Base-by-base conservation (phyloP, 768 basidiomycete genomes). In the Leccinellum albellum region DNA sequence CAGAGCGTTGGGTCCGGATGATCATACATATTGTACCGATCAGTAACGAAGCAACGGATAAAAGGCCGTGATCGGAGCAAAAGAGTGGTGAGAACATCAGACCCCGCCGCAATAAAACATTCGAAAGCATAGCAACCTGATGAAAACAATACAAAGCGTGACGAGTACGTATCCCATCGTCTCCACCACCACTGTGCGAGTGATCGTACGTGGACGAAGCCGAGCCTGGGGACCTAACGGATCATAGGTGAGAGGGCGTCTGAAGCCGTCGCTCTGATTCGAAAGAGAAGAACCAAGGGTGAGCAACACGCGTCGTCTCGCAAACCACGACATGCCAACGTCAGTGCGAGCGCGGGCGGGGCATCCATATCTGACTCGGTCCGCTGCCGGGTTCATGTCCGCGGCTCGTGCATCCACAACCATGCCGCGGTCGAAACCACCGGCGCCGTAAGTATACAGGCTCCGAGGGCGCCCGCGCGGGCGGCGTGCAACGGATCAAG, bases 111-210 rank as follows among this genome's bases (percentile, higher is more conserved):
- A 42, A 42, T 20, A 13, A 6, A 10, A 20, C 4, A 0, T 7
- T 54, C 54, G 60, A 5, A 61, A 55, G 58, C 66, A 65, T 53
- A 67, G 62, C 17, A 69, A 8, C 42, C 61, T 54, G n/a, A 64
- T 40, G 14, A 52, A 49, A 23, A 64, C 55, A 23, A 58, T 54
- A 64, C 64, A 66, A 37, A 57, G 51, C 20, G 53, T 58, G 8
- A 64, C 21, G 24, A 54, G 42, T 23, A 60, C 50, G 31, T 58
- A 61, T 49, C 58, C 57, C 21, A 58, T 50, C 4, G 56, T 49
- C 33, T 61, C 60, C 42, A 50, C 53, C 42, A 42, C 54, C 42
- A 48, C 59, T 3, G 59, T 62, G 62, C 50, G 58, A 32, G 51
- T n/a, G 53, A 54, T 23, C 17, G 54, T 28, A 29, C 21, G 37